Conservation (phyloP, 441 rosid genomes). For the Euphorbia schlechtendalii region DNA sequence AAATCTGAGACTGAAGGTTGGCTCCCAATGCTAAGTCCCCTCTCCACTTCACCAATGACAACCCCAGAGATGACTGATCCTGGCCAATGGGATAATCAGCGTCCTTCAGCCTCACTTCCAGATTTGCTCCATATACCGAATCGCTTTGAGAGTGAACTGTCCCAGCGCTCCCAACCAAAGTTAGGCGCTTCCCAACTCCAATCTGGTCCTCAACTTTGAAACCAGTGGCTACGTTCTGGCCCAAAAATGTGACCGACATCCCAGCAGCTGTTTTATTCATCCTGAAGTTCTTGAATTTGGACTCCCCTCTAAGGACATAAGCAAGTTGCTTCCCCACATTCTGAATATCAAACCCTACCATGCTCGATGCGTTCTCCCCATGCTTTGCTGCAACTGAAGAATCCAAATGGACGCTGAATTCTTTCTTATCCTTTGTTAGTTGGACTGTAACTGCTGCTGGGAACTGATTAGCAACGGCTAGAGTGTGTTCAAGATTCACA, state of each 20-base stretch:
- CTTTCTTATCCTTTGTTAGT: constrained; percentile 49
- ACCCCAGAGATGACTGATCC: constrained; percentile 69
- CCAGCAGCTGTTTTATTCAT: constrained; percentile 51
- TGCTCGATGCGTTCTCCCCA: constrained; percentile 38
- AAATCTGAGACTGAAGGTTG: constrained; percentile 74
- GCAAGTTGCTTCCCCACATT: constrained; percentile 52
- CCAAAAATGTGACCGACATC: constrained; percentile 35
- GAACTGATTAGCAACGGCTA: constrained; percentile 29
- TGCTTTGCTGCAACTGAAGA: constrained; percentile 45
- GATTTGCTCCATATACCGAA: constrained; percentile 48
- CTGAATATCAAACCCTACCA: constrained; percentile 59
- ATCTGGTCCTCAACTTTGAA: constrained; percentile 53
- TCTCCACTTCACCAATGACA: constrained; percentile 89
- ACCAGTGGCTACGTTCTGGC: constrained; percentile 45
- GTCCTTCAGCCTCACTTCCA: constrained; percentile 15
- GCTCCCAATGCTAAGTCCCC: constrained; percentile 87
- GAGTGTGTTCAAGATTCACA: constrained; percentile 32
- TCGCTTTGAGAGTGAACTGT: constrained; percentile 34
- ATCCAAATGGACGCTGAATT: constrained; percentile 44
- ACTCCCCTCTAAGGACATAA: constrained; percentile 44
- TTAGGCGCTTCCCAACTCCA: constrained; percentile 38
- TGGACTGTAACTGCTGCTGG: constrained; percentile 43
- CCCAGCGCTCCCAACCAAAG: constrained; percentile 42
- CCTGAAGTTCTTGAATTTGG: constrained; percentile 38
- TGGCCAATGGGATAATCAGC: constrained; percentile 67